A percentile compares a stretch with the other conserved stretches of the same genome.
Conservation (phyloP, 208 protist species). For the Leishmania major region DNA sequence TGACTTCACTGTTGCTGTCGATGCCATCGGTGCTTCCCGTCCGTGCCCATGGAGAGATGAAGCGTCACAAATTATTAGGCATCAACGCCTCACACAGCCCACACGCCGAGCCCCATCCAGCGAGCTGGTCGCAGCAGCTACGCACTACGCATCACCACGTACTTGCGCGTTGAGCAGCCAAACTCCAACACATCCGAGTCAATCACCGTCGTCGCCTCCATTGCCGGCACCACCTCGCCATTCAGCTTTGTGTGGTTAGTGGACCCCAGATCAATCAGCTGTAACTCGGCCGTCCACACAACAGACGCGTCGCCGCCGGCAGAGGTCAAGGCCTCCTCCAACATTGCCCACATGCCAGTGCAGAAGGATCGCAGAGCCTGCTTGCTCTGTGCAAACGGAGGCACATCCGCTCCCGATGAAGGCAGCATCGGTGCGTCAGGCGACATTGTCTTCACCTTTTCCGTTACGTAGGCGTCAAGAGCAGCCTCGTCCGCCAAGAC, state of each 20-base stretch:
- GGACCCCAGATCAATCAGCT: conserved; percentile 71
- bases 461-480: conserved; percentile 9
- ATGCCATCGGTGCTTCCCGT: not conserved
- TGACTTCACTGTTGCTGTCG: not conserved
- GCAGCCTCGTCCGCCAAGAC: conserved; percentile 24
- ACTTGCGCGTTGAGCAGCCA: conserved; percentile 66
- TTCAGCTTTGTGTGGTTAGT: conserved; percentile 81
- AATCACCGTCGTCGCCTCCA: conserved; percentile 43
- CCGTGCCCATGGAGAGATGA: not conserved
- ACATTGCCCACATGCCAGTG: conserved; percentile 23
- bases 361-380: conserved; percentile 30
- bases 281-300: conserved; percentile 68
- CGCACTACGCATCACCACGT: conserved; percentile 59
- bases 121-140: not conserved
- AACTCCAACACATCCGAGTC: conserved; percentile 80
- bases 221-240: conserved; percentile 44
- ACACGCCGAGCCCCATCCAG: too few species aligned
- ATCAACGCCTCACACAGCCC: not conserved
- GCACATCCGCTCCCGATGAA: not conserved
- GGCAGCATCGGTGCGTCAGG: not conserved
- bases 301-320: conserved; percentile 33
- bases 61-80: not conserved
- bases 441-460: not conserved
- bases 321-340: conserved; percentile 35
- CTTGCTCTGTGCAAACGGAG: conserved; percentile 6